Evolutionary conservation across 78 protist species (phyloP).

Genomic region (Dictyostelium purpureum): DNA sequence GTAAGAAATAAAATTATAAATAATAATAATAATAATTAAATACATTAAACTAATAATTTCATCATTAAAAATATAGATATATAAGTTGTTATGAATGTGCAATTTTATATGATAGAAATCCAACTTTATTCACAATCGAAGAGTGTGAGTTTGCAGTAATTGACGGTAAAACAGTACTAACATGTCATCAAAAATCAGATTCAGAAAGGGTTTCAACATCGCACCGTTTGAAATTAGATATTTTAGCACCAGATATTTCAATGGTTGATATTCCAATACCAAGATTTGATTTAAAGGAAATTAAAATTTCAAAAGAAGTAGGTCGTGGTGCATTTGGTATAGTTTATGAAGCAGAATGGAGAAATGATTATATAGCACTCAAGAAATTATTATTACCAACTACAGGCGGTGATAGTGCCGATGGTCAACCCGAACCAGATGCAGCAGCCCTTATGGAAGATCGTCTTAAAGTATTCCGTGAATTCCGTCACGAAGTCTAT

Average conservation of each 20-base stretch:
- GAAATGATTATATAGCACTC: conserved; percentile 61
- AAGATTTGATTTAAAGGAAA: conserved; percentile 44
- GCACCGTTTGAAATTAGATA: conserved; percentile 51
- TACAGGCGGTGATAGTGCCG: neutral
- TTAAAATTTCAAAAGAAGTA: conserved; percentile 57
- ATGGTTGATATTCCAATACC: conserved; percentile 81
- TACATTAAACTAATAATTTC: neutral
- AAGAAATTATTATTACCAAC: conserved; percentile 53
- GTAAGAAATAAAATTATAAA: neutral
- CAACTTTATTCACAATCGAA: conserved; percentile 71
- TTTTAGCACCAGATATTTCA: conserved; percentile 77
- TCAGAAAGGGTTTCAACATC: neutral
- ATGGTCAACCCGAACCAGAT: neutral
- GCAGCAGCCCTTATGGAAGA: conserved; percentile 16
- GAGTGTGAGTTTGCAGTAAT: conserved; percentile 73
- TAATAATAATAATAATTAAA: neutral
- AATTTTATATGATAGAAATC: conserved; percentile 40
- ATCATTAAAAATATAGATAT: conserved; percentile 15
- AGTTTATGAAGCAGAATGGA: conserved; percentile 75
- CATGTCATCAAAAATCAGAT: conserved; percentile 35
- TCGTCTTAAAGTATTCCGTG: conserved; percentile 68
- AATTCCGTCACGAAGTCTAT: conserved; percentile 78
- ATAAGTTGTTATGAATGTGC: conserved; percentile 73
- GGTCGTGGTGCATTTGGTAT: conserved; percentile 86
- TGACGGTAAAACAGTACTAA: conserved; percentile 71